Conservation (phyloP, 2,329 filamentous ascomycete species). For the Alternaria brassicicola region DNA sequence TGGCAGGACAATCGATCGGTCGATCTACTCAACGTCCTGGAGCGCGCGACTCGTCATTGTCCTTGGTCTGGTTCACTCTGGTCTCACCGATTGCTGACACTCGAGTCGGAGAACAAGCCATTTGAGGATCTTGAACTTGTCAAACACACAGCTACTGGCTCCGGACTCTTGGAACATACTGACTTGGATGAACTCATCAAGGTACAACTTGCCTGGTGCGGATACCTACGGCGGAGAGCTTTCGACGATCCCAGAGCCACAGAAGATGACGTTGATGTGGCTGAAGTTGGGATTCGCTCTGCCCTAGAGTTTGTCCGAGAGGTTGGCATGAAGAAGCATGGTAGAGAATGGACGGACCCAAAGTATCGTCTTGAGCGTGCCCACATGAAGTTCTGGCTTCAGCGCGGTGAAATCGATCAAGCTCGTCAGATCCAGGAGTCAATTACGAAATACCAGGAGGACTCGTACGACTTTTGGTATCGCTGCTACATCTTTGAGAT, state of each 20-base stretch:
- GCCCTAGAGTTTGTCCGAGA: slow-evolving; percentile 84
- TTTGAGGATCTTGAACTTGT: slow-evolving; percentile 85
- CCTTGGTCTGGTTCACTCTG: slow-evolving; percentile 92
- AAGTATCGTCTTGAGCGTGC: slow-evolving; percentile 89
- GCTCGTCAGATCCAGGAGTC: slow-evolving; percentile 80
- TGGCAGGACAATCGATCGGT: slow-evolving; percentile 54
- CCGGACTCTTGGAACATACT: slow-evolving; percentile 80
- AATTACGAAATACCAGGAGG: slow-evolving; percentile 70
- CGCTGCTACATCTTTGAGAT: slow-evolving; percentile 94
- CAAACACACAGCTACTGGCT: slow-evolving; percentile 90
- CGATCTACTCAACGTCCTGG: slow-evolving; percentile 71
- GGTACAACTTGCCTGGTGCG: slow-evolving; percentile 93
- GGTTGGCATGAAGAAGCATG: slow-evolving; percentile 78
- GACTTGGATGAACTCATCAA: slow-evolving; percentile 88
- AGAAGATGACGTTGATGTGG: slow-evolving; percentile 81
- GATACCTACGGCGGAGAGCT: slow-evolving; percentile 84
- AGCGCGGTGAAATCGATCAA: slow-evolving; percentile 76
- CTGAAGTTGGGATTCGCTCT: slow-evolving; percentile 84
- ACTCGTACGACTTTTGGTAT: slow-evolving; percentile 92
- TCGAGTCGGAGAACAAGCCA: slow-evolving; percentile 76
- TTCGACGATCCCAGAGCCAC: slow-evolving; percentile 73
- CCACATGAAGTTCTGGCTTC: slow-evolving; percentile 87
- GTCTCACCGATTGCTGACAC: slow-evolving; percentile 85
- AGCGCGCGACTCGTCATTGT: slow-evolving; percentile 85
- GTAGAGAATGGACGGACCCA: slow-evolving; percentile 78